Conservation (phyloP, 2,329 filamentous ascomycete species). For the Bertia moriformis region DNA sequence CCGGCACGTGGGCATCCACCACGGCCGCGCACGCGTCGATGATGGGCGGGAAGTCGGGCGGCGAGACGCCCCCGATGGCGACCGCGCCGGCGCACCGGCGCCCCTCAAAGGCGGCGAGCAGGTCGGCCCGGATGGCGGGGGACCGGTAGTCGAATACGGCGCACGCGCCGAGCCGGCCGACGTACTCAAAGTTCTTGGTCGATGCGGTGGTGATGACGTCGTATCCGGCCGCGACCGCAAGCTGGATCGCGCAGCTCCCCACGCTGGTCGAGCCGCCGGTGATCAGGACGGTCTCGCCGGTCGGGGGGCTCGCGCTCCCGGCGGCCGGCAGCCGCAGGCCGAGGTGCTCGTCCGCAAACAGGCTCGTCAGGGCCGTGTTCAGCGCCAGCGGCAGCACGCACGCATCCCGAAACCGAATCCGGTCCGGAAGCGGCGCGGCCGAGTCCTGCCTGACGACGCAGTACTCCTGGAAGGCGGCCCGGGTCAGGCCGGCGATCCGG, state of each 20-base stretch:
- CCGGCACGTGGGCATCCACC: too few species aligned
- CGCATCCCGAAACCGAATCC: constrained; percentile 10
- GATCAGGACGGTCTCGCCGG: constrained; percentile 18
- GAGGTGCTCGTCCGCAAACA: constrained; percentile 9
- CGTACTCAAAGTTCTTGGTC: constrained; percentile 23
- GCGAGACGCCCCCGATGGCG: constrained; percentile 9
- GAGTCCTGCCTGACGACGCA: constrained; percentile 7
- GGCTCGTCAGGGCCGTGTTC: constrained; percentile 10
- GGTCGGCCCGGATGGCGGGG: constrained; percentile 12
- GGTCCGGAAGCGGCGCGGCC: constrained; percentile 8
- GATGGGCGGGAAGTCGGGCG: constrained; percentile 54
- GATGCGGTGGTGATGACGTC: constrained; percentile 27
- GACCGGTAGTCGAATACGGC: constrained; percentile 27
- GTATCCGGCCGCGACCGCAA: constrained; percentile 25
- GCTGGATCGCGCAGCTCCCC: constrained; percentile 28
- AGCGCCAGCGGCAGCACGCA: constrained; percentile 12
- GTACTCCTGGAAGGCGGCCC: constrained; percentile 11
- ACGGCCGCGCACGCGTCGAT: too few species aligned
- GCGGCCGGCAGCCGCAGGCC: constrained; percentile 7
- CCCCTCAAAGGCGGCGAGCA: constrained; percentile 5
- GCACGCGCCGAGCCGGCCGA: constrained; percentile 26
- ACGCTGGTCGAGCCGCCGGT: constrained; percentile 35
- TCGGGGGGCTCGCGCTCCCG: constrained; percentile 1
- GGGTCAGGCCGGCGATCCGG: constrained; percentile 19
- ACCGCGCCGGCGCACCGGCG: not conserved